These are phyloP conservation scores for Hippophae tibetana DNA, from an alignment of 306 rosid species.

Conservation along the genomic window DNA sequence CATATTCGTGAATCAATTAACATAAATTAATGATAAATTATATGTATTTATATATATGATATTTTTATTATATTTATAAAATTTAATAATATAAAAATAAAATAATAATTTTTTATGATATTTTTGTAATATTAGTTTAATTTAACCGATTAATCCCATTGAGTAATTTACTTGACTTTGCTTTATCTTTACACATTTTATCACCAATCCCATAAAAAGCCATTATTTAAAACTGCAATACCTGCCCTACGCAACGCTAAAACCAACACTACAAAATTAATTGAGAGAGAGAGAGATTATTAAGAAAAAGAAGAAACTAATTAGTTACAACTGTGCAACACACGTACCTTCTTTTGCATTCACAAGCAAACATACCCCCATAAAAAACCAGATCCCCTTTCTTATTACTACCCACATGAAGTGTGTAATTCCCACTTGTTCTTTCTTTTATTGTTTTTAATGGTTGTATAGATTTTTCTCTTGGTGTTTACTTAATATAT, in stretches of 20 bases:
- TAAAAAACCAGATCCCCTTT: slow-evolving; percentile 2
- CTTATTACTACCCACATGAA: not conserved
- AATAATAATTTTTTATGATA: too few species aligned
- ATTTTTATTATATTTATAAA: too few species aligned
- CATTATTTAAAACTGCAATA: slow-evolving; percentile 1
- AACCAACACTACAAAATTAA: not conserved
- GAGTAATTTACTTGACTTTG: slow-evolving; percentile 24
- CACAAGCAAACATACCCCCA: slow-evolving; percentile 63
- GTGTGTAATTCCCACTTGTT: slow-evolving; percentile 2
- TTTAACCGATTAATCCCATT: not conserved
- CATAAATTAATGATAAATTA: not conserved
- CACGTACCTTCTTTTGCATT: slow-evolving; percentile 38
- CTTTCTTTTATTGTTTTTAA: not conserved
- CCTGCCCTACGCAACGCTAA: slow-evolving; percentile 24
- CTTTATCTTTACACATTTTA: slow-evolving; percentile 33
- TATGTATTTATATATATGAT: not conserved
- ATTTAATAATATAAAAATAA: too few species aligned
- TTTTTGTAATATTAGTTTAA: too few species aligned
- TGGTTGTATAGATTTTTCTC: not conserved
- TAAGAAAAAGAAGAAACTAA: not conserved
- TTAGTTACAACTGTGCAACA: slow-evolving; percentile 6
- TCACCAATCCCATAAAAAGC: slow-evolving; percentile 27
- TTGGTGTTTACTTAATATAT: not conserved
- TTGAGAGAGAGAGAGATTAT: not conserved
- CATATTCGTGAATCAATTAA: not conserved